Conservation (phyloP, 345 rosid species). For the Cardamine chenopodiifolia region DNA sequence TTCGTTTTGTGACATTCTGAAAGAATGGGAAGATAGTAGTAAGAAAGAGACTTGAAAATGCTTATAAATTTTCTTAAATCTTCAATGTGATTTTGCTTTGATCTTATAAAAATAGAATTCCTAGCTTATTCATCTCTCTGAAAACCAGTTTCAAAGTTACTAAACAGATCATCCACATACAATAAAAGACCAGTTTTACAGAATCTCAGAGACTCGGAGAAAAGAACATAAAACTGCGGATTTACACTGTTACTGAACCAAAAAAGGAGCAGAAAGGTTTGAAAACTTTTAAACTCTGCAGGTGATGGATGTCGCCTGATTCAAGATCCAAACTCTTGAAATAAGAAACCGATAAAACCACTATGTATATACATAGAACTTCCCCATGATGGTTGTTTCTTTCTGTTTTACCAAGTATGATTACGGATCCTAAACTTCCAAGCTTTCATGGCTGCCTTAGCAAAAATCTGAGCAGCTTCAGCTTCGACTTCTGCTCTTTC, state of each 20-base stretch:
- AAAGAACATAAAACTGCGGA: constrained; percentile 25
- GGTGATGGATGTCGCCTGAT: constrained; percentile 36
- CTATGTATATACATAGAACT: constrained; percentile 16
- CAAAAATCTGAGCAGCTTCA: constrained; percentile 85
- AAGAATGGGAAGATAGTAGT: constrained; percentile 63
- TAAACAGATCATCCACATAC: constrained; percentile 20
- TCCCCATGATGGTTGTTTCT: neutral
- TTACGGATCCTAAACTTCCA: constrained; percentile 51
- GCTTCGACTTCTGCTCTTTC: constrained; percentile 97
- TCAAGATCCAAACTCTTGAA: constrained; percentile 4
- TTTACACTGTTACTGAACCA: constrained; percentile 37
- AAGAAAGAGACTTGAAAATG: constrained; percentile 39
- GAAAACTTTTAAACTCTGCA: constrained; percentile 26
- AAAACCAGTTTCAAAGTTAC: constrained; percentile 15
- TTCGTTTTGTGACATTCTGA: constrained; percentile 66
- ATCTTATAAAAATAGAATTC: neutral
- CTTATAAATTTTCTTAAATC: constrained; percentile 22
- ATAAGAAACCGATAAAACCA: constrained; percentile 11
- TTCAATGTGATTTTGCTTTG: neutral
- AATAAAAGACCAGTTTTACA: constrained; percentile 15
- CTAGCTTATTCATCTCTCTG: constrained; percentile 22
- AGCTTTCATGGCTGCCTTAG: constrained; percentile 81
- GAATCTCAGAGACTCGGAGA: constrained; percentile 23
- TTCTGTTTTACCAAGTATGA: constrained; percentile 49
- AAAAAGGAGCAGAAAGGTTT: constrained; percentile 12